Evolutionary conservation across 2,329 filamentous ascomycete species (phyloP).

Genomic region (Pseudogymnoascus sp.): DNA sequence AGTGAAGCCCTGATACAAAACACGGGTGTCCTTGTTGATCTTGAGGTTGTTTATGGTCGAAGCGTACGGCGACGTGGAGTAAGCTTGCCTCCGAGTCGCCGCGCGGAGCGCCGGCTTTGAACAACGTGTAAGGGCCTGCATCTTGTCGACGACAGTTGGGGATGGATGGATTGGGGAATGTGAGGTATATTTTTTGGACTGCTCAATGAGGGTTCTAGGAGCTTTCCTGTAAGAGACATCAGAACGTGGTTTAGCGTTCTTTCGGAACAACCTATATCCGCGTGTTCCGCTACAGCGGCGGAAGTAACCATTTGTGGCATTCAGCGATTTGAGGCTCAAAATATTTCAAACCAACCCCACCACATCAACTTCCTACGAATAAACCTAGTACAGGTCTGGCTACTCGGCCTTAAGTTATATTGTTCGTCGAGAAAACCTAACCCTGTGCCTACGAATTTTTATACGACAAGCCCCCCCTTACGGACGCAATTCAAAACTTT

Average conservation of each 20-base stretch:
- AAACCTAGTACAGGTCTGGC: neutral
- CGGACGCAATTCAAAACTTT: neutral
- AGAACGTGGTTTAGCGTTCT: slow-evolving; percentile 6
- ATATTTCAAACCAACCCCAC: slow-evolving; percentile 1
- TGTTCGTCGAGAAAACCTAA: neutral
- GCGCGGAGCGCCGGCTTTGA: slow-evolving; percentile 60
- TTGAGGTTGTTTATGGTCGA: slow-evolving; percentile 77
- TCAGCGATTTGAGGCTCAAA: neutral
- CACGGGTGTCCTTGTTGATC: slow-evolving; percentile 88
- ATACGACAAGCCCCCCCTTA: neutral
- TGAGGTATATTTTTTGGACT: slow-evolving; percentile 6
- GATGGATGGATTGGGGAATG: slow-evolving; percentile 5
- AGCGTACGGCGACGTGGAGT: slow-evolving; percentile 64
- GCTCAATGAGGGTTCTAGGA: slow-evolving; percentile 5
- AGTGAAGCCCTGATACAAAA: slow-evolving; percentile 95
- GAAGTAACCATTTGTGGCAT: neutral
- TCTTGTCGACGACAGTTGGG: slow-evolving; percentile 40
- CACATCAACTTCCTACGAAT: neutral
- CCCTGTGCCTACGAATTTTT: neutral
- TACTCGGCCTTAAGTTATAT: neutral
- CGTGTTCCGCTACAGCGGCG: neutral
- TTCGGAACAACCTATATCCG: neutral
- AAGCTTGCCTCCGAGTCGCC: slow-evolving; percentile 64
- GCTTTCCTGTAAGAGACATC: slow-evolving; percentile 5
- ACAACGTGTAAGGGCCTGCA: slow-evolving; percentile 80